Evolutionary conservation across 176 grass and related monocot genomes (phyloP).

Genomic region (Phyllostachys edulis): DNA sequence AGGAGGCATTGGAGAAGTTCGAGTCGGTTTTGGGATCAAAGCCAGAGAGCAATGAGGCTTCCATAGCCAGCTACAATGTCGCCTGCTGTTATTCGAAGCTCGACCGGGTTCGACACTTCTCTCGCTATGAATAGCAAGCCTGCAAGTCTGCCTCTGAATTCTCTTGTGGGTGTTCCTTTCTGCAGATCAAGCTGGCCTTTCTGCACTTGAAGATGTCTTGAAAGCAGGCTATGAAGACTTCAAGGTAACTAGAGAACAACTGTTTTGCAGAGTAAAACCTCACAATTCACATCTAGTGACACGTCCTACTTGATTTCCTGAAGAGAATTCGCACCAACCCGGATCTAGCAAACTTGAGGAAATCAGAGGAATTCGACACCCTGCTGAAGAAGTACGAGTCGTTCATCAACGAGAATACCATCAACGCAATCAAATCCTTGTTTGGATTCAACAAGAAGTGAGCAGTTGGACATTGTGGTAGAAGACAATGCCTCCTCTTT

Average conservation of each 20-base stretch:
- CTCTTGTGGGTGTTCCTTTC: constrained; percentile 1
- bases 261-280: not conserved
- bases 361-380: constrained; percentile 51
- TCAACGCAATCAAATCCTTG: constrained; percentile 92
- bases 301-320: constrained; percentile 14
- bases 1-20: constrained; percentile 94
- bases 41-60: constrained; percentile 60
- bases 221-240: constrained; percentile 84
- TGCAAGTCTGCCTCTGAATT: constrained; percentile 12
- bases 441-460: constrained; percentile 77
- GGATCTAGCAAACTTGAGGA: constrained; percentile 72
- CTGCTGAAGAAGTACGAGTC: constrained; percentile 88
- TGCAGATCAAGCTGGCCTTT: constrained; percentile 77
- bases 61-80: constrained; percentile 91
- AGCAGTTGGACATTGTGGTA: constrained; percentile 12
- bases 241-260: constrained; percentile 56
- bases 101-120: constrained; percentile 51
- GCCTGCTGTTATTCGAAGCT: constrained; percentile 96
- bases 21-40: constrained; percentile 86
- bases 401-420: constrained; percentile 92
- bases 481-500: not conserved
- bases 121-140: not conserved
- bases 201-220: constrained; percentile 86
- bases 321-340: constrained; percentile 77
- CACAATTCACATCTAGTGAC: constrained; percentile 7